phyloP scores from a whole-genome alignment of 2,329 filamentous ascomycete genomes.

The Hansfordia pulvinata region DNA sequence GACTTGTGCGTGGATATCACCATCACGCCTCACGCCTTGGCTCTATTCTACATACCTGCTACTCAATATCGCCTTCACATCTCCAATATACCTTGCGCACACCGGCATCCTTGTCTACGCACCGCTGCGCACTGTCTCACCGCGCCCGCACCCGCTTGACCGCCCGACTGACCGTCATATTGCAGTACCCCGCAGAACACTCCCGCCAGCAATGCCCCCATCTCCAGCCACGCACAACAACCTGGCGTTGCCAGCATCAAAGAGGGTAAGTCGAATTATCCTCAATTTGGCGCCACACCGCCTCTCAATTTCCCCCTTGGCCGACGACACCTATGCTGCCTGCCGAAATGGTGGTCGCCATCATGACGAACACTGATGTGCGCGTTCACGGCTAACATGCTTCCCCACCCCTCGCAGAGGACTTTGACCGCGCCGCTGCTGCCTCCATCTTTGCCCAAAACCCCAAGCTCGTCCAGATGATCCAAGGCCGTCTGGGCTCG shows the following conservation, averaged over 20 bases:
- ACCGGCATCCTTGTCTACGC: no score
- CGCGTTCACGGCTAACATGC: no score
- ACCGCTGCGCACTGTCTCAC: no score
- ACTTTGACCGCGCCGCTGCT: conserved; percentile 73
- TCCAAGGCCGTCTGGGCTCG: conserved; percentile 87
- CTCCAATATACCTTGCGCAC: no score
- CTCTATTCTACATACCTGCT: conserved; percentile 6
- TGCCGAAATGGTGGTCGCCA: no score
- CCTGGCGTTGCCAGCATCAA: conserved; percentile 90
- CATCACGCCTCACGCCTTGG: conserved; percentile 1
- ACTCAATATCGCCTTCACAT: conserved; percentile 5
- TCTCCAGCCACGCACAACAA: conserved; percentile 94
- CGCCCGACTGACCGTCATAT: no score
- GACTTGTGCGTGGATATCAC: no score
- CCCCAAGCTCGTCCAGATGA: conserved; percentile 89
- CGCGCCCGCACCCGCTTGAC: no score
- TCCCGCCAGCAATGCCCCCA: conserved; percentile 86
- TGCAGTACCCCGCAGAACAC: conserved; percentile 95
- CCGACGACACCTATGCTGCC: conserved; percentile 1
- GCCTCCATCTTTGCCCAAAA: conserved; percentile 93
- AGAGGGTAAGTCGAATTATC: conserved; percentile 73
- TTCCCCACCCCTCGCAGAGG: conserved; percentile 53
- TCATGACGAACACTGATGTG: no score
- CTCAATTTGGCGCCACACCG: conserved; percentile 5
- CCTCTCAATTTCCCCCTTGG: conserved; percentile 1